These are phyloP conservation scores for Trichoderma lentiforme DNA, from an alignment of 2,329 filamentous ascomycete genomes.

Conservation along the genomic window DNA sequence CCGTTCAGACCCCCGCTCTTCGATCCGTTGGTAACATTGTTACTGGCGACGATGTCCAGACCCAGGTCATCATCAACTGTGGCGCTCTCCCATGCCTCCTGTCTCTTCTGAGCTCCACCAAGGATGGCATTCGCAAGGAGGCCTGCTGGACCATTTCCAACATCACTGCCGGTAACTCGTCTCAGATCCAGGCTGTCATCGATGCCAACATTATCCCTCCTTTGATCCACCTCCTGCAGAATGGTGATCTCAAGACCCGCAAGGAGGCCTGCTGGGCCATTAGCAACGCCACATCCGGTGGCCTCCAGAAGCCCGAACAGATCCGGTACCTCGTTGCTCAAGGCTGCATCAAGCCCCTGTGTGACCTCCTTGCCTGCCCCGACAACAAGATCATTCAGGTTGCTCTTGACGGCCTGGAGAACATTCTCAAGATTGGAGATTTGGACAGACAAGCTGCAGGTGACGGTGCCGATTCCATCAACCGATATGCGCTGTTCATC, in stretches of 20 bases:
- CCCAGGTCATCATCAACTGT: slow-evolving; percentile 99
- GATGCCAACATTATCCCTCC: slow-evolving; percentile 97
- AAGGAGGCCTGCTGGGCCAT: slow-evolving; percentile 99
- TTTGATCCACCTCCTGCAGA: slow-evolving; percentile 90
- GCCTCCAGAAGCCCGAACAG: slow-evolving; percentile 97
- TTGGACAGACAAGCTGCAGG: slow-evolving; percentile 92
- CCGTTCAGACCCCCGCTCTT: slow-evolving; percentile 94
- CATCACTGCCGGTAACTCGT: slow-evolving; percentile 96
- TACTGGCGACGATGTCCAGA: slow-evolving; percentile 97
- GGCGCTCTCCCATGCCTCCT: slow-evolving; percentile 89
- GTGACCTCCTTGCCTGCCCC: slow-evolving; percentile 89
- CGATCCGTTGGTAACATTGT: slow-evolving; percentile 98
- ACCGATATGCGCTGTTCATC: slow-evolving; percentile 96
- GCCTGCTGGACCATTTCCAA: slow-evolving; percentile 99
- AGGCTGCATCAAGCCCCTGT: slow-evolving; percentile 96
- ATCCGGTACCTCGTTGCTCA: slow-evolving; percentile 91
- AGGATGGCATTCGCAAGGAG: slow-evolving; percentile 98
- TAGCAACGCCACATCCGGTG: slow-evolving; percentile 95
- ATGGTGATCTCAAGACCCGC: slow-evolving; percentile 97
- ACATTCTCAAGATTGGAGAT: slow-evolving; percentile 98
- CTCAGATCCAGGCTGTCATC: slow-evolving; percentile 93
- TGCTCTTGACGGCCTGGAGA: slow-evolving; percentile 94
- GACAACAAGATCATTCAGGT: slow-evolving; percentile 99
- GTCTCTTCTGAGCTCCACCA: slow-evolving; percentile 90
- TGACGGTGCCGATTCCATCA: slow-evolving; percentile 74